Conservation (phyloP, 805 yeast species). For the Wickerhamomyces silvicola region DNA sequence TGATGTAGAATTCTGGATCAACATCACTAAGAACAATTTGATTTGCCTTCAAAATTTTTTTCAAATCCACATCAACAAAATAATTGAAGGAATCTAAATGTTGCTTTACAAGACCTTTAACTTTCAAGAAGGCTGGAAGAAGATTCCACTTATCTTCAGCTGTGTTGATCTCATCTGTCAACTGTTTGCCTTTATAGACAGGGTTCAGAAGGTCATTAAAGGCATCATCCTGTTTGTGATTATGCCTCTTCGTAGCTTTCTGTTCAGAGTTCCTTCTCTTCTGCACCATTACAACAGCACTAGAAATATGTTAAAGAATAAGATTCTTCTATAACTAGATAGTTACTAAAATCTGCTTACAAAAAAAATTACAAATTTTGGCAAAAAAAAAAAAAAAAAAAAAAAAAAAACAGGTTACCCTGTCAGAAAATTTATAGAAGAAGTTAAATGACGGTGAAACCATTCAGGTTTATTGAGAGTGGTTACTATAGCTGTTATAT, state of each 20-base stretch:
- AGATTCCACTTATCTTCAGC: conserved; percentile 97
- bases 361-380: no score
- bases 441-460: no score
- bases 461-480: no score
- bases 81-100: conserved; percentile 97
- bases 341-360: no score
- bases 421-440: no score
- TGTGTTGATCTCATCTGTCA: conserved; percentile 84
- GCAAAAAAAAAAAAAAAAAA: no score
- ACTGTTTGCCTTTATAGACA: conserved; percentile 74
- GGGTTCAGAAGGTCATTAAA: conserved; percentile 77
- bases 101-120: conserved; percentile 94
- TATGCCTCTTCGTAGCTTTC: conserved; percentile 5
- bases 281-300: conserved; percentile 11
- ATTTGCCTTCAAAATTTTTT: conserved; percentile 88
- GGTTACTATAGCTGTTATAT: no score
- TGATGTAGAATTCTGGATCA: conserved; percentile 93
- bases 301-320: no score
- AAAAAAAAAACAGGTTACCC: no score
- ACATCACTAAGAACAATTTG: conserved; percentile 87
- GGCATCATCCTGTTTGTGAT: conserved; percentile 40
- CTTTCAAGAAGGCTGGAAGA: conserved; percentile 90
- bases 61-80: conserved; percentile 88
- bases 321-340: no score
- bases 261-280: conserved; percentile 19